Conservation (phyloP, 495 filamentous ascomycete species). For the Annulohypoxylon bovei region DNA sequence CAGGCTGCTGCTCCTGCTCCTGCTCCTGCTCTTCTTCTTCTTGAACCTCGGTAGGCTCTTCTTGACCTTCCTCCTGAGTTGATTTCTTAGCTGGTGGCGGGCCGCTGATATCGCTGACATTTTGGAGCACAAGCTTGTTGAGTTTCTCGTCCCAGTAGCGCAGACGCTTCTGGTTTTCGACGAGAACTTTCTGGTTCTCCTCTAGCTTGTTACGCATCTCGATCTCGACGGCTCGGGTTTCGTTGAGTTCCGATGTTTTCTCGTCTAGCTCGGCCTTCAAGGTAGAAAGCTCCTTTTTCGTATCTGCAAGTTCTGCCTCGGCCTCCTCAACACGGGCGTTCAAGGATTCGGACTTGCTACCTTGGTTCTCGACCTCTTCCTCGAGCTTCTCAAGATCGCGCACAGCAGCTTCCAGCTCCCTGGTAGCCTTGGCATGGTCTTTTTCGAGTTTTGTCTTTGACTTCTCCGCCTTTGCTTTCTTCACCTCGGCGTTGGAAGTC, state of each 20-base stretch:
- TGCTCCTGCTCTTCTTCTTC: slow-evolving; percentile 45
- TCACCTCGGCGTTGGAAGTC: slow-evolving; percentile 83
- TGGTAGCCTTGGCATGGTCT: slow-evolving; percentile 74
- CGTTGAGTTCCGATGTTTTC: slow-evolving; percentile 87
- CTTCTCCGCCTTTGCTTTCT: slow-evolving; percentile 90
- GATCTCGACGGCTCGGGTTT: slow-evolving; percentile 88
- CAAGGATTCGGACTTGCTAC: slow-evolving; percentile 74
- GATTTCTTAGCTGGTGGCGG: slow-evolving; percentile 49
- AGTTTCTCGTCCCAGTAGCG: slow-evolving; percentile 91
- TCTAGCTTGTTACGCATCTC: slow-evolving; percentile 99
- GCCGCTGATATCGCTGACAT: slow-evolving; percentile 74
- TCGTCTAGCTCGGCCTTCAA: slow-evolving; percentile 88
- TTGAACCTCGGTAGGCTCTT: slow-evolving; percentile 34
- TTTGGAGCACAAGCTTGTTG: slow-evolving; percentile 79
- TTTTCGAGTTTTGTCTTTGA: slow-evolving; percentile 87
- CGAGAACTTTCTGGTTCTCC: slow-evolving; percentile 89
- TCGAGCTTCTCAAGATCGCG: slow-evolving; percentile 79
- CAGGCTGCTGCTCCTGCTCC: slow-evolving; percentile 40
- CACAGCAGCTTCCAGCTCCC: slow-evolving; percentile 75
- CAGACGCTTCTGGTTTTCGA: slow-evolving; percentile 85
- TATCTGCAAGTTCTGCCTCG: slow-evolving; percentile 78
- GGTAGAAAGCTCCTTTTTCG: slow-evolving; percentile 80
- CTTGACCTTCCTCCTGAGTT: slow-evolving; percentile 21
- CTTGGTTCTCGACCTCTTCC: slow-evolving; percentile 79
- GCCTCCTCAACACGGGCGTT: slow-evolving; percentile 84